These are phyloP conservation scores for Trypanosoma caninum DNA, from an alignment of 208 protist genomes.

Conservation along the genomic window DNA sequence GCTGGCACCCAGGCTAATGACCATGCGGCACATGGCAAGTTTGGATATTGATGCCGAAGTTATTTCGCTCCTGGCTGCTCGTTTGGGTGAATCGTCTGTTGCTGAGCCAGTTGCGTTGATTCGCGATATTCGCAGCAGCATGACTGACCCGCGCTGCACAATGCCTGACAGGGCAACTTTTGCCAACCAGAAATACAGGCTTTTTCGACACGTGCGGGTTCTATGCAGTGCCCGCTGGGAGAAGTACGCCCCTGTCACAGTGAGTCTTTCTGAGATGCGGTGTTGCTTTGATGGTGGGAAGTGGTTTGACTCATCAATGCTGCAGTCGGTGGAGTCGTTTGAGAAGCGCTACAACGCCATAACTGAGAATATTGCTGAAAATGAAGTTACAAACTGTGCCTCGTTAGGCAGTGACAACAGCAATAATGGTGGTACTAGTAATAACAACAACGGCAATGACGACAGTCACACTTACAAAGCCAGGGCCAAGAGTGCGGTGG, in stretches of 20 bases:
- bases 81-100: constrained; percentile 40
- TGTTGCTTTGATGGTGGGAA: constrained; percentile 34
- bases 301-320: constrained; percentile 41
- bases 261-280: constrained; percentile 32
- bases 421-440: not conserved
- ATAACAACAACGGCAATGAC: not conserved
- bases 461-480: constrained; percentile 10
- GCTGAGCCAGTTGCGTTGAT: constrained; percentile 50
- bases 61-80: constrained; percentile 36
- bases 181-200: not conserved
- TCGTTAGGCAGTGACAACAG: not conserved
- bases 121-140: constrained; percentile 40
- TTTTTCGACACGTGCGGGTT: constrained; percentile 45
- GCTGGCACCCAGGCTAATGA: constrained; percentile 48
- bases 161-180: not conserved
- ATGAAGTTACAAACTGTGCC: not conserved
- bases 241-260: constrained; percentile 39
- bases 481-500: constrained; percentile 8
- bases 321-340: constrained; percentile 55
- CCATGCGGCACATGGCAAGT: constrained; percentile 20
- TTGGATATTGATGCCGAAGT: constrained; percentile 51
- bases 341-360: constrained; percentile 35
- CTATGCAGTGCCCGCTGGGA: constrained; percentile 64
- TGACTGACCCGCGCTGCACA: constrained; percentile 10
- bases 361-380: not conserved